Conservation (phyloP, 345 rosid species). For the Syzygium grande region DNA sequence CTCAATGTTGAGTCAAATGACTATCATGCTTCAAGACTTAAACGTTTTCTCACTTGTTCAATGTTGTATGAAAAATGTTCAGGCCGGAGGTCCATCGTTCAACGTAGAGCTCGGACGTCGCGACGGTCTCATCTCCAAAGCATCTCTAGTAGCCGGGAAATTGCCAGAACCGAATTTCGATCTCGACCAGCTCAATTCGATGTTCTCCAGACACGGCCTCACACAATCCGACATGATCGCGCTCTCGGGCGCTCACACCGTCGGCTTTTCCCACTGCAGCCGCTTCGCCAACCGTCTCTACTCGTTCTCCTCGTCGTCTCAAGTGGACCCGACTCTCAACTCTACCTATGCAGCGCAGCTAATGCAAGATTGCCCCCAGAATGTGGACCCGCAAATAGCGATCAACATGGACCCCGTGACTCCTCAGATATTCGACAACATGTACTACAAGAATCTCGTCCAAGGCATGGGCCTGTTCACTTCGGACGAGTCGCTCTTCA, state of each 20-base stretch:
- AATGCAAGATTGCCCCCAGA: conserved; percentile 39
- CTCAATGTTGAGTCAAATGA: neutral
- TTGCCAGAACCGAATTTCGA: conserved; percentile 58
- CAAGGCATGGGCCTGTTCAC: conserved; percentile 64
- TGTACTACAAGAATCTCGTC: conserved; percentile 62
- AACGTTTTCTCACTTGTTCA: neutral
- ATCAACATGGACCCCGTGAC: conserved; percentile 52
- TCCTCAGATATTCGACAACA: conserved; percentile 49
- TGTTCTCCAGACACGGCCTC: conserved; percentile 49
- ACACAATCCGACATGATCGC: conserved; percentile 71
- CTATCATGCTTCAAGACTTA: neutral
- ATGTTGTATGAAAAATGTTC: neutral
- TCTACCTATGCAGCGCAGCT: conserved; percentile 45
- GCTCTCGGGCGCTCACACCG: conserved; percentile 84
- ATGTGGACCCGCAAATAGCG: conserved; percentile 45
- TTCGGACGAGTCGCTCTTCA: conserved; percentile 59
- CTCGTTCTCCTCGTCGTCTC: conserved; percentile 40
- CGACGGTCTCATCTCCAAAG: conserved; percentile 55
- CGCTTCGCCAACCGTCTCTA: conserved; percentile 61
- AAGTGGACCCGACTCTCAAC: conserved; percentile 61
- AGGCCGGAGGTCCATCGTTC: conserved; percentile 81
- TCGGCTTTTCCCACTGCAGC: conserved; percentile 81
- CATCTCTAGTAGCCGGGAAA: conserved; percentile 59
- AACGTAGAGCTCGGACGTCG: conserved; percentile 76
- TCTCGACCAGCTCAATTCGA: conserved; percentile 29